phyloP scores from a whole-genome alignment of 2,329 filamentous ascomycete species.

The Pseudogymnoascus sp. region DNA sequence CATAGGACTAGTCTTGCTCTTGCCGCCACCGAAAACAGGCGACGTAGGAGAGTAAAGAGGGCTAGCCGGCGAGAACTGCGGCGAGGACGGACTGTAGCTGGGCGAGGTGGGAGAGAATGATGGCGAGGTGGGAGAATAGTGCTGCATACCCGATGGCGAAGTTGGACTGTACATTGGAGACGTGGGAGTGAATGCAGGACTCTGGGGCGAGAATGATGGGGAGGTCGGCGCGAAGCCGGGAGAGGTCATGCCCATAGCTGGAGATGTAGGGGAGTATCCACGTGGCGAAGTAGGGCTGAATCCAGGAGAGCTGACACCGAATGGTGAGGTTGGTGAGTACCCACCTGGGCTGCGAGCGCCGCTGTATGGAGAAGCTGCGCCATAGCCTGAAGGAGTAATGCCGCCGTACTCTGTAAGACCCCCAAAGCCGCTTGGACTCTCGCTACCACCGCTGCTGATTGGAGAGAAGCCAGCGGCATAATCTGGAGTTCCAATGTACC shows the following conservation, averaged over 20 bases:
- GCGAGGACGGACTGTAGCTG: conserved; percentile 25
- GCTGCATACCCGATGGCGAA: conserved; percentile 11
- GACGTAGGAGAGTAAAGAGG: conserved; percentile 22
- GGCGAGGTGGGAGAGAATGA: conserved; percentile 40
- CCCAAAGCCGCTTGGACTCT: conserved; percentile 57
- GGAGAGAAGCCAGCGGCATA: conserved; percentile 62
- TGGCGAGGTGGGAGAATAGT: conserved; percentile 23
- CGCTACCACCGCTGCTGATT: conserved; percentile 66
- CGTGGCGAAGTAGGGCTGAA: conserved; percentile 62
- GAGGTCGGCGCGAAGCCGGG: conserved; percentile 65
- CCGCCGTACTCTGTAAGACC: conserved; percentile 48
- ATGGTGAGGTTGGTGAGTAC: conserved; percentile 39
- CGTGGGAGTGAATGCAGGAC: conserved; percentile 30
- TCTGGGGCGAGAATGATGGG: conserved; percentile 63
- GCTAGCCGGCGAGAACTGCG: conserved; percentile 18
- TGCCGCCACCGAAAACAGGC: conserved; percentile 18
- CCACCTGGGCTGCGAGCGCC: conserved; percentile 52
- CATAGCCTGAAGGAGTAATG: conserved; percentile 37
- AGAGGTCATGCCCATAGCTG: conserved; percentile 47
- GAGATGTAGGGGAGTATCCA: conserved; percentile 42
- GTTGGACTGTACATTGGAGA: conserved; percentile 21
- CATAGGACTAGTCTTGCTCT: conserved; percentile 9
- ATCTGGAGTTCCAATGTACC: conserved; percentile 54
- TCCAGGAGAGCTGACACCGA: conserved; percentile 21
- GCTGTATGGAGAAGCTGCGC: conserved; percentile 55